A percentile compares a stretch with the other conserved stretches of the same genome.
Conservation (phyloP, 345 rosid species). For the Linum lewisii region DNA sequence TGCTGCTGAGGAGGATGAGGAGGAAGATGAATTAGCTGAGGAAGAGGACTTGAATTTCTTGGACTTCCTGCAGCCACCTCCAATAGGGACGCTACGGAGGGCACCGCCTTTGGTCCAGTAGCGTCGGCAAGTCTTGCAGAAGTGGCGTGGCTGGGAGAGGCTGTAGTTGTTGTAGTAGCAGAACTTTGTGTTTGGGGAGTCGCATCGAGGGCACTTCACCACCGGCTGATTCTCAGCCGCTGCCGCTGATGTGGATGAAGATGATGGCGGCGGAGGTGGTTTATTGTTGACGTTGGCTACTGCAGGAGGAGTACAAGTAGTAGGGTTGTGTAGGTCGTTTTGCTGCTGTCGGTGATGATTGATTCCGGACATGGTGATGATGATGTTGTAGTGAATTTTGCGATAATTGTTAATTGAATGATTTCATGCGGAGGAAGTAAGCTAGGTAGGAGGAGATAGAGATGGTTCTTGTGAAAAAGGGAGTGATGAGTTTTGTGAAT, state of each 20-base stretch:
- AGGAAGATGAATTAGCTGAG: constrained; percentile 24
- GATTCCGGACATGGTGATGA: constrained; percentile 26
- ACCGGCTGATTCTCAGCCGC: constrained; percentile 24
- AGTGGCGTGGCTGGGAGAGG: constrained; percentile 79
- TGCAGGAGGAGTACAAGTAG: too few relatives aligned
- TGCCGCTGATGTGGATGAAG: constrained; percentile 8
- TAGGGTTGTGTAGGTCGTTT: too few relatives aligned
- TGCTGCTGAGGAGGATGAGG: constrained; percentile 30
- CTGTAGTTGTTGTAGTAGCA: constrained; percentile 95
- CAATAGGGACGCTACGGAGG: constrained; percentile 71
- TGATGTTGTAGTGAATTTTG: not conserved
- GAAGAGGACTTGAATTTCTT: constrained; percentile 41
- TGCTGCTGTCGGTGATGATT: constrained; percentile 22
- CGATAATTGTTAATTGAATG: too few relatives aligned
- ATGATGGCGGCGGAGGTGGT: not conserved
- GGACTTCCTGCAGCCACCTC: constrained; percentile 74
- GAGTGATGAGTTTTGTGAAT: too few relatives aligned
- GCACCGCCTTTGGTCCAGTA: constrained; percentile 90
- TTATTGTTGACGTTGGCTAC: too few relatives aligned
- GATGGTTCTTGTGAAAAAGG: not conserved
- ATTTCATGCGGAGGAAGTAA: constrained; percentile 23
- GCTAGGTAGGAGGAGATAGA: constrained; percentile 7
- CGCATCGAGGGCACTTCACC: constrained; percentile 69
- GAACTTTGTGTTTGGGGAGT: constrained; percentile 78
- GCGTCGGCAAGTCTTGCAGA: constrained; percentile 73